These are phyloP conservation scores for Alternaria arborescens DNA, from an alignment of 2,329 filamentous ascomycete species.

Conservation along the genomic window DNA sequence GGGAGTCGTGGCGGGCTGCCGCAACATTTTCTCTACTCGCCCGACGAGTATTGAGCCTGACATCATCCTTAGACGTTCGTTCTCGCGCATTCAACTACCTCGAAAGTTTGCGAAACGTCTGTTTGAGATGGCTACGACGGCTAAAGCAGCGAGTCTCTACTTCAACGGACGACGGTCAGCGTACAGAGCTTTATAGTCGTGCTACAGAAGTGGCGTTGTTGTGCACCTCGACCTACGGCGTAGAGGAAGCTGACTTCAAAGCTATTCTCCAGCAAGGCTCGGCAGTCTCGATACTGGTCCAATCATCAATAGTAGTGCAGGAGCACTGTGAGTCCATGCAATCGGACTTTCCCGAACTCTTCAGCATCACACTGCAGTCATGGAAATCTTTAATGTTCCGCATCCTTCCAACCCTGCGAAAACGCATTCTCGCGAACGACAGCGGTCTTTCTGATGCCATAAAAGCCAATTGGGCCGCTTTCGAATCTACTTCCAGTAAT, in stretches of 20 bases:
- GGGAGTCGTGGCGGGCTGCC: slow-evolving; percentile 54
- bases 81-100: slow-evolving; percentile 46
- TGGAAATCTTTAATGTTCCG: slow-evolving; percentile 22
- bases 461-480: slow-evolving; percentile 28
- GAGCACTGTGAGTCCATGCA: slow-evolving; percentile 20
- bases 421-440: slow-evolving; percentile 6
- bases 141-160: slow-evolving; percentile 43
- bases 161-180: slow-evolving; percentile 34
- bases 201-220: slow-evolving; percentile 54
- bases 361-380: slow-evolving; percentile 19
- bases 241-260: slow-evolving; percentile 47
- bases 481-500: slow-evolving; percentile 8
- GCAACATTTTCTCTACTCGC: slow-evolving; percentile 53
- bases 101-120: slow-evolving; percentile 40
- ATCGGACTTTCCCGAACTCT: slow-evolving; percentile 7
- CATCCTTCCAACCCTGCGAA: slow-evolving; percentile 16
- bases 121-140: slow-evolving; percentile 52
- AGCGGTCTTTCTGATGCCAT: slow-evolving; percentile 29
- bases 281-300: slow-evolving; percentile 27
- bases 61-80: slow-evolving; percentile 27
- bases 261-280: slow-evolving; percentile 33
- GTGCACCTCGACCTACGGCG: slow-evolving; percentile 57
- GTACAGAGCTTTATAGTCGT: slow-evolving; percentile 44
- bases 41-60: slow-evolving; percentile 56
- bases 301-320: slow-evolving; percentile 32